Base-by-base conservation (phyloP, 495 filamentous ascomycete species). In the Penicillium tannophilum region DNA sequence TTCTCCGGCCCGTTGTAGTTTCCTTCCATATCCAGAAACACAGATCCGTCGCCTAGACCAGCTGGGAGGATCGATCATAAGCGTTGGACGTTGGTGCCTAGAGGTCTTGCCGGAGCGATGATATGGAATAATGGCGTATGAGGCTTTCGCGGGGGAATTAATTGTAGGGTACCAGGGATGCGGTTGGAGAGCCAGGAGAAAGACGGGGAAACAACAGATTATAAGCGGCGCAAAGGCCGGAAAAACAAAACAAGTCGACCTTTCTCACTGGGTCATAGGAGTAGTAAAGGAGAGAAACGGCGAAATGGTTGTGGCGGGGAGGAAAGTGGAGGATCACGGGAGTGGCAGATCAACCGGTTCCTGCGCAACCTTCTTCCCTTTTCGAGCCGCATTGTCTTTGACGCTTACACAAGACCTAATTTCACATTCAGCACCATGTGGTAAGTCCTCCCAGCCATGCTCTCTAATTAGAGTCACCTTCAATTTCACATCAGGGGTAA, bases 21-120 rank as follows among this genome's bases (percentile, higher is more conserved):
- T 65, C 67, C 69, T 59, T 76, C 75, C 77, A 80, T 80, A 61
- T 59, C 69, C 66, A 70, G 63, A 59, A 72, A 61, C 56, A 60
- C 59, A 54, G 47, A 66, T 68, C 64, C 59, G 57, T 66, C 70
- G 59, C 64, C 61, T 58, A 61, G 42, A 55, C 63, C 52, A 56
- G 55, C 26, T 56, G 35, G 45, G 41, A 33, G 55, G 51, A 67
- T 68, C 10, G 63, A 67, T 69, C 76, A 78, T 78, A 75, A 59
- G 67, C 64, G 60, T 60, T 11, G 41, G 33, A 6, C 14, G 20
- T 54, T 24, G 50, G 41, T 54, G 55, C 53, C 52, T 57, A 49
- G 55, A 24, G 26, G 11, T 24, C 39, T 54, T 28, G 45, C 26
- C 16, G 30, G 30, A n/a, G n/a, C 20, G 36, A 30, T 8, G 20